Conservation (phyloP, 2,329 filamentous ascomycete species). For the Nannizziopsis barbatae region DNA sequence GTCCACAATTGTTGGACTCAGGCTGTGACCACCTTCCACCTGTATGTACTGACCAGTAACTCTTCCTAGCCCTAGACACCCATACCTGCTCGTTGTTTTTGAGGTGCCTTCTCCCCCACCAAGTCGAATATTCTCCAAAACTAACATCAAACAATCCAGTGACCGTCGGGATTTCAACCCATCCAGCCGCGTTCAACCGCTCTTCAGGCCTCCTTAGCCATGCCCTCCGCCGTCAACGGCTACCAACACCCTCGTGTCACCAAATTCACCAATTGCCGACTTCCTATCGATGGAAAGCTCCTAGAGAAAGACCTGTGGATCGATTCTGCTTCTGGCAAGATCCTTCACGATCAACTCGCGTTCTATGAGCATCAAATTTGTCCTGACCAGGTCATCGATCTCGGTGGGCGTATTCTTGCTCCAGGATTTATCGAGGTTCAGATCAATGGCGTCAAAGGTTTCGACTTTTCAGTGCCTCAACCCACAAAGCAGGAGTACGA, state of each 20-base stretch:
- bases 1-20: no score
- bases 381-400: constrained; percentile 65
- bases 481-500: constrained; percentile 56
- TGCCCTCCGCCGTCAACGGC: constrained; percentile 10
- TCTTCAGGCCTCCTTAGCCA: constrained; percentile 22
- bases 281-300: constrained; percentile 57
- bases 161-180: constrained; percentile 15
- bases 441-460: constrained; percentile 83
- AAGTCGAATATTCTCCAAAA: constrained; percentile 14
- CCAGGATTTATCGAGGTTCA: constrained; percentile 86
- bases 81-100: no score
- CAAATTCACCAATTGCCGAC: constrained; percentile 79
- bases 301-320: constrained; percentile 80
- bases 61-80: no score
- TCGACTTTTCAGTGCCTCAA: constrained; percentile 75
- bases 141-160: neutral
- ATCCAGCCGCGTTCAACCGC: constrained; percentile 26
- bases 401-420: constrained; percentile 70
- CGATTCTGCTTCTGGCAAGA: constrained; percentile 67
- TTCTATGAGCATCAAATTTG: constrained; percentile 39
- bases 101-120: no score
- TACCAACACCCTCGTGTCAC: constrained; percentile 47
- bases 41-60: no score
- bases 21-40: no score
- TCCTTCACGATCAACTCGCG: constrained; percentile 57